These are phyloP conservation scores for Tuber umbilicatum DNA, from an alignment of 495 filamentous ascomycete genomes.

Conservation along the genomic window DNA sequence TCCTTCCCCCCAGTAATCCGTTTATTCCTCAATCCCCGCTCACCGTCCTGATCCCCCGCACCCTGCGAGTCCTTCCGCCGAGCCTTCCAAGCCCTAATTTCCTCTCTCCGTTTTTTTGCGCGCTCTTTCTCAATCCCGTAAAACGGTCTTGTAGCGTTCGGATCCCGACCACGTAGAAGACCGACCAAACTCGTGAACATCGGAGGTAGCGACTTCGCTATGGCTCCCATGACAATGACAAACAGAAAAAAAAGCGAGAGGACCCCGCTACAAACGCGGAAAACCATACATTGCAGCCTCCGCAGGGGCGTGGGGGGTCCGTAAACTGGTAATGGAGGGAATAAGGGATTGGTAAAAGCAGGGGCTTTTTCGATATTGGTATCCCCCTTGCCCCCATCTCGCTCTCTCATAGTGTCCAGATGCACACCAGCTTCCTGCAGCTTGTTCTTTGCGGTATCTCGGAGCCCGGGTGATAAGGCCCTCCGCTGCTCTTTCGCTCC, in stretches of 20 bases:
- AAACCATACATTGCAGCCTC: constrained; percentile 56
- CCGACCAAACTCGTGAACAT: constrained; percentile 48
- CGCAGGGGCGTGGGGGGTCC: constrained; percentile 61
- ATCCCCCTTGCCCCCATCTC: not conserved
- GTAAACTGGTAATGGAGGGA: constrained; percentile 80
- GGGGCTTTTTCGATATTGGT: constrained; percentile 46
- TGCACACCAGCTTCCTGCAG: constrained; percentile 1
- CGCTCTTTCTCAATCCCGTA: constrained; percentile 60
- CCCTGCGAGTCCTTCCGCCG: constrained; percentile 38
- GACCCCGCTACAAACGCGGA: constrained; percentile 61
- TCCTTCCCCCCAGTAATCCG: constrained; percentile 77
- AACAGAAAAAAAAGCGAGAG: constrained; percentile 69
- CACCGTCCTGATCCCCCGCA: constrained; percentile 42
- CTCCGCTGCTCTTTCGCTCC: not conserved
- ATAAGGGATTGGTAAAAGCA: constrained; percentile 69
- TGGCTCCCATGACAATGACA: constrained; percentile 66
- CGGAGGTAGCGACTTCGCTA: constrained; percentile 55
- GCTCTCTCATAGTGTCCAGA: constrained; percentile 12
- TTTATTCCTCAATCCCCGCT: constrained; percentile 50
- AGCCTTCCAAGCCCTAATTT: constrained; percentile 57
- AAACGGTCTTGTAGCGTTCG: constrained; percentile 58
- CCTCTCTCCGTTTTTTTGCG: constrained; percentile 51
- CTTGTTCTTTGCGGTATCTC: constrained; percentile 8
- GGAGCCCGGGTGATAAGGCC: constrained; percentile 1
- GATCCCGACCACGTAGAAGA: constrained; percentile 52